These are phyloP conservation scores for Euphorbia lathyris DNA, from an alignment of 345 rosid genomes.

Conservation along the genomic window DNA sequence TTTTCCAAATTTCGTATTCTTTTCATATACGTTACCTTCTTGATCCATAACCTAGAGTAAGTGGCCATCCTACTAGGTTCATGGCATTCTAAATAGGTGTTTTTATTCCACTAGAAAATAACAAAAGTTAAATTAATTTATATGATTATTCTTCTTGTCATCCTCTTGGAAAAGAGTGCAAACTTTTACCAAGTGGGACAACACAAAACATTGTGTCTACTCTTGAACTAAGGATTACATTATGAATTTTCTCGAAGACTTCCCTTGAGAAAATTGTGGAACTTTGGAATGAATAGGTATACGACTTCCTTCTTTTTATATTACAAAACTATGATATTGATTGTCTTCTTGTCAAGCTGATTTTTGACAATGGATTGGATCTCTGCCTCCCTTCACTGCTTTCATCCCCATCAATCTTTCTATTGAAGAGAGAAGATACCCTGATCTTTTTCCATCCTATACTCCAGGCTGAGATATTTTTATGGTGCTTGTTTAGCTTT, in stretches of 20 bases:
- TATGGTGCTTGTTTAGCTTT: slow-evolving; percentile 50
- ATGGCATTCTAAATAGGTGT: neutral
- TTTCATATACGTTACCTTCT: neutral
- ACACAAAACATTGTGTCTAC: neutral
- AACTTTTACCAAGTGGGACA: neutral
- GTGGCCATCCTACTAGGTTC: neutral
- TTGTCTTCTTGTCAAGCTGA: slow-evolving; percentile 37
- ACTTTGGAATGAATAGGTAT: neutral
- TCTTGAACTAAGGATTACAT: neutral
- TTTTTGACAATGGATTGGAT: slow-evolving; percentile 22
- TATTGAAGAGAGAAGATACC: slow-evolving; percentile 36
- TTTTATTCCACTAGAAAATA: neutral
- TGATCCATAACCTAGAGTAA: neutral
- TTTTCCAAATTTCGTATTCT: neutral
- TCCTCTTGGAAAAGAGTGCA: neutral
- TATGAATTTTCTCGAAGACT: neutral
- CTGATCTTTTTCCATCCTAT: slow-evolving; percentile 53
- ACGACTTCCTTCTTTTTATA: neutral
- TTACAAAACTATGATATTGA: slow-evolving; percentile 39
- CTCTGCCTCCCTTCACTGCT: slow-evolving; percentile 28
- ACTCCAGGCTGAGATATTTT: slow-evolving; percentile 35
- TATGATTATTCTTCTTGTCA: neutral
- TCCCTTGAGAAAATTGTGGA: neutral
- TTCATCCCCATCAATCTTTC: slow-evolving; percentile 41
- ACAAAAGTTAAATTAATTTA: neutral